Evolutionary conservation across 2,329 filamentous ascomycete species (phyloP).

Genomic region (Apiospora marii): DNA sequence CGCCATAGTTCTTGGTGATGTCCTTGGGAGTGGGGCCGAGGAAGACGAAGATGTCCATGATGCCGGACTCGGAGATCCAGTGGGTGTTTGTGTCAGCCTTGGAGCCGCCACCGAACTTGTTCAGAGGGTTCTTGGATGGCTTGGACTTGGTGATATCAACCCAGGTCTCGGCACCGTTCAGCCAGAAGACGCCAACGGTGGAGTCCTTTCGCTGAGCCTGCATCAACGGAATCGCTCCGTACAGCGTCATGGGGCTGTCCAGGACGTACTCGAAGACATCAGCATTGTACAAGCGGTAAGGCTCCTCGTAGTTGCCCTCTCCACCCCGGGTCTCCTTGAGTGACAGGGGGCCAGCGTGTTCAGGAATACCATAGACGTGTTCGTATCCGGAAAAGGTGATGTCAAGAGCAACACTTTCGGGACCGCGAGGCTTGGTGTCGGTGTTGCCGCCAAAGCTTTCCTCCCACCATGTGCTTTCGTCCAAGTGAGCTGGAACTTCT

Average conservation of each 20-base stretch:
- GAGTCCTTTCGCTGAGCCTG: slow-evolving; percentile 95
- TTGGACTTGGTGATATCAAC: slow-evolving; percentile 89
- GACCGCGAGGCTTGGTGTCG: slow-evolving; percentile 92
- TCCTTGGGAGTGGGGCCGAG: slow-evolving; percentile 87
- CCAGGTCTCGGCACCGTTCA: slow-evolving; percentile 98
- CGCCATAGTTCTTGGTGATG: slow-evolving; percentile 81
- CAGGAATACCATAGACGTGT: slow-evolving; percentile 92
- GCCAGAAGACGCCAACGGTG: slow-evolving; percentile 95
- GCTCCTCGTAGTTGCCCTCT: slow-evolving; percentile 83
- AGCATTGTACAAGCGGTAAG: slow-evolving; percentile 93
- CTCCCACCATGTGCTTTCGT: slow-evolving; percentile 97
- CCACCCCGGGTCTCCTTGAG: slow-evolving; percentile 91
- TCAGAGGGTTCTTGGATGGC: slow-evolving; percentile 76
- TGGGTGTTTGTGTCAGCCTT: slow-evolving; percentile 87
- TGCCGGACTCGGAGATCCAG: slow-evolving; percentile 93
- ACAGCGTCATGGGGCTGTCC: slow-evolving; percentile 97
- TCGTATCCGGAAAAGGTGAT: slow-evolving; percentile 92
- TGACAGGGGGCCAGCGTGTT: slow-evolving; percentile 88
- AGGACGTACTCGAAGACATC: slow-evolving; percentile 98
- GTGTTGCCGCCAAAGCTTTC: slow-evolving; percentile 95
- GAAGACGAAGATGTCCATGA: slow-evolving; percentile 93
- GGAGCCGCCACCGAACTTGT: slow-evolving; percentile 68
- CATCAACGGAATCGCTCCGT: slow-evolving; percentile 97
- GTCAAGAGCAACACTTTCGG: slow-evolving; percentile 90
- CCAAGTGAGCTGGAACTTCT: slow-evolving; percentile 59